Conservation (phyloP, 1,284 basidiomycete genomes). For the Irpex sp. region DNA sequence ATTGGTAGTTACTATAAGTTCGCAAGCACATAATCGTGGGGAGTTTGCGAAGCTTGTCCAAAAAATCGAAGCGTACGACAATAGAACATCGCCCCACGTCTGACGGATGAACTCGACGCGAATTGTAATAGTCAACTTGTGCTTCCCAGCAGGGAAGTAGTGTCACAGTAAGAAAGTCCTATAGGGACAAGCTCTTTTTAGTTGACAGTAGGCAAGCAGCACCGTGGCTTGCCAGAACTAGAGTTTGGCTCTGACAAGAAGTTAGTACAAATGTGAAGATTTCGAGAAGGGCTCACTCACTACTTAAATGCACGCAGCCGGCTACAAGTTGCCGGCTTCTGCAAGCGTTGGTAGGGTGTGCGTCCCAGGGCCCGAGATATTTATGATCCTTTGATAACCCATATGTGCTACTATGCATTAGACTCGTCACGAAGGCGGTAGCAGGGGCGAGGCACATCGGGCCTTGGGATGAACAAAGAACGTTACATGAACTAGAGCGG, state of each 20-base stretch:
- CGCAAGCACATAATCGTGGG: neutral
- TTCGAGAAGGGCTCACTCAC: neutral
- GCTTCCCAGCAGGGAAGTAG: neutral
- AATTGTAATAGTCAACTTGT: neutral
- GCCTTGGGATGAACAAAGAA: too few species aligned
- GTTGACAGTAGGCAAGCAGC: neutral
- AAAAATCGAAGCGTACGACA: neutral
- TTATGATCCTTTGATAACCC: too few species aligned
- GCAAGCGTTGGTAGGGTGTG: too few species aligned
- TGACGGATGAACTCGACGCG: neutral
- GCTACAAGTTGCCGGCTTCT: too few species aligned
- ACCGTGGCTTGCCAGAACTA: neutral
- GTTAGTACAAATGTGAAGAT: neutral
- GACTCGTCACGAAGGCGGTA: too few species aligned
- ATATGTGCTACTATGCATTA: too few species aligned
- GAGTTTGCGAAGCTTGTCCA: neutral
- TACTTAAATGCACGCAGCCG: neutral
- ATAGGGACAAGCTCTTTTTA: neutral
- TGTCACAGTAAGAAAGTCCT: neutral
- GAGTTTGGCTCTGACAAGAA: neutral
- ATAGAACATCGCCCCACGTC: neutral
- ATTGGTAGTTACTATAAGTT: neutral
- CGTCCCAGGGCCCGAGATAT: too few species aligned
- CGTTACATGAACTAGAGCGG: neutral
- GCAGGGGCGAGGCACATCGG: too few species aligned